phyloP scores from a whole-genome alignment of 345 rosid species.

The Salix purpurea region DNA sequence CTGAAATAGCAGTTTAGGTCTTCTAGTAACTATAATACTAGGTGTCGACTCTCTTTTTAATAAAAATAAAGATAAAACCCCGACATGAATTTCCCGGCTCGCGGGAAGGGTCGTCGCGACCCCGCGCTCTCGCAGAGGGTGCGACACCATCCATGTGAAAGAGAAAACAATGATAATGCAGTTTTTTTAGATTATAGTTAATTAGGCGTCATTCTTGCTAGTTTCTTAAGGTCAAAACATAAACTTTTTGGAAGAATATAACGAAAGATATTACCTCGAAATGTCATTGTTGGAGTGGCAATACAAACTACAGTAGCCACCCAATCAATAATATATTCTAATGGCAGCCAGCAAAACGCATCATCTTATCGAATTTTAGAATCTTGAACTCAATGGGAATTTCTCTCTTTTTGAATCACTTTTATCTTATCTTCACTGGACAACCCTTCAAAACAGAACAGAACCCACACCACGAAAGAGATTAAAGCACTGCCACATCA shows the following conservation, averaged over 20 bases:
- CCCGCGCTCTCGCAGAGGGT: too few relatives aligned
- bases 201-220: too few relatives aligned
- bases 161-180: too few relatives aligned
- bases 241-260: conserved; percentile 13
- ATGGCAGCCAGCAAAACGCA: conserved; percentile 26
- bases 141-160: too few relatives aligned
- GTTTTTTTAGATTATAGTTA: too few relatives aligned
- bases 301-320: conserved; percentile 1
- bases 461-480: not conserved
- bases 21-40: too few relatives aligned
- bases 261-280: conserved; percentile 3
- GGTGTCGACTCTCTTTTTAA: rapidly evolving
- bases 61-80: too few relatives aligned
- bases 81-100: too few relatives aligned
- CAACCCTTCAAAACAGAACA: not conserved
- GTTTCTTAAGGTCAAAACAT: not conserved
- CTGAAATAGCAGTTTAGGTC: too few relatives aligned
- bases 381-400: conserved; percentile 13
- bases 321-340: conserved; percentile 25
- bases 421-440: conserved; percentile 8
- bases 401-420: not conserved
- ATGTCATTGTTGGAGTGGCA: conserved; percentile 11
- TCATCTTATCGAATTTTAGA: conserved; percentile 11
- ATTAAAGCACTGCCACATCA: not conserved
- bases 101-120: too few relatives aligned